Conservation (phyloP, 2,329 filamentous ascomycete species). For the Nigrospora oryzae region DNA sequence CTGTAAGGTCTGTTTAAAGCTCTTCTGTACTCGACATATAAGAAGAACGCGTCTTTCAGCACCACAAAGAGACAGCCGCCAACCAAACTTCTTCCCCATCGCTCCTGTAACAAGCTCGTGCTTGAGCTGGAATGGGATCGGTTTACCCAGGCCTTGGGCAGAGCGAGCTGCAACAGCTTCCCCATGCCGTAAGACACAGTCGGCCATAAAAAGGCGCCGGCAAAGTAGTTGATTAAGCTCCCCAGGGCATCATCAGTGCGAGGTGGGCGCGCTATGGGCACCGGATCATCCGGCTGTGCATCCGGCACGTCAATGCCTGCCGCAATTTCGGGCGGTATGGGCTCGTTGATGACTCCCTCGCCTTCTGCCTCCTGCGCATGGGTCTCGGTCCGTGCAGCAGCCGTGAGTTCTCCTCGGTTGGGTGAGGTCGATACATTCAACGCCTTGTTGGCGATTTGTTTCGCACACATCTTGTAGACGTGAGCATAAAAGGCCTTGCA, state of each 20-base stretch:
- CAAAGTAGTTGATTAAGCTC: constrained; percentile 32
- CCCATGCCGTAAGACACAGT: constrained; percentile 73
- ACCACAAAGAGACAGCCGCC: constrained; percentile 87
- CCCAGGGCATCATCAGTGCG: neutral
- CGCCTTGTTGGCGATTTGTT: constrained; percentile 31
- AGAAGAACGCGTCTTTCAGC: constrained; percentile 57
- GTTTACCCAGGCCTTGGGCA: constrained; percentile 62
- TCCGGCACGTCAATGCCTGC: neutral
- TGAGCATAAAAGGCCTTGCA: constrained; percentile 30
- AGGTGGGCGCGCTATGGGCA: constrained; percentile 1
- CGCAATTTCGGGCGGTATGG: no score
- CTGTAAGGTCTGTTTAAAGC: constrained; percentile 47
- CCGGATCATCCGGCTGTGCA: neutral
- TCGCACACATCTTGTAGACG: constrained; percentile 37
- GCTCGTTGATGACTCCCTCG: no score
- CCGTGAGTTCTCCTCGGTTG: no score
- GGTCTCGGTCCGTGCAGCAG: no score
- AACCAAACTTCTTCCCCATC: constrained; percentile 82
- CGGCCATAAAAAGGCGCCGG: constrained; percentile 64
- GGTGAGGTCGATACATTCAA: no score
- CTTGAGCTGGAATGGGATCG: constrained; percentile 19
- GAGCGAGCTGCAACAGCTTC: constrained; percentile 57
- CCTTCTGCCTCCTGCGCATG: no score
- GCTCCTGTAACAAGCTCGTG: constrained; percentile 66
- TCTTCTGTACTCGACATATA: constrained; percentile 57